Evolutionary conservation across 192 early-diverging fungal species (phyloP).

Genomic region (Powellomyces hirtus): DNA sequence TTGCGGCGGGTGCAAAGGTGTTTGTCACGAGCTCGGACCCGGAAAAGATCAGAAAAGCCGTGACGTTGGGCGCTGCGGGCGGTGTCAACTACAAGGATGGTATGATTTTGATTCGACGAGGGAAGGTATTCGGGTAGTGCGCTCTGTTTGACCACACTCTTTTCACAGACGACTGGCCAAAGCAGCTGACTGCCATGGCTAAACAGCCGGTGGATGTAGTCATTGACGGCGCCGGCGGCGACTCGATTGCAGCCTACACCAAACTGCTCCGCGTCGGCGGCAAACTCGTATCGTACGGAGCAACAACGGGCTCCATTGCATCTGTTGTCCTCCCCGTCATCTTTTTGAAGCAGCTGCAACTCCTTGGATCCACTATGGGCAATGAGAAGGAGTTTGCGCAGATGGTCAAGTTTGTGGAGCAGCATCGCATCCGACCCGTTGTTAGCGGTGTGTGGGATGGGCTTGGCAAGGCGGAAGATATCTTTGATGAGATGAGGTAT

Average conservation of each 20-base stretch:
- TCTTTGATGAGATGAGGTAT: slow-evolving; percentile 32
- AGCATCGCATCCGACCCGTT: slow-evolving; percentile 57
- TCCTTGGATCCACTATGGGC: slow-evolving; percentile 67
- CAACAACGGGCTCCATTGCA: slow-evolving; percentile 47
- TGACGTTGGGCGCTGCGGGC: slow-evolving; percentile 61
- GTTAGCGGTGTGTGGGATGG: slow-evolving; percentile 21
- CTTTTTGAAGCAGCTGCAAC: slow-evolving; percentile 62
- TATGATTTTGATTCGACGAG: too few relatives aligned
- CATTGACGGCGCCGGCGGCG: slow-evolving; percentile 69
- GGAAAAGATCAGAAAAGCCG: slow-evolving; percentile 61
- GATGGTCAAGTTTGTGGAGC: slow-evolving; percentile 59
- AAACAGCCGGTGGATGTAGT: slow-evolving; percentile 43
- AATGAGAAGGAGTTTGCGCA: slow-evolving; percentile 57
- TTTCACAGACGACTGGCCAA: slow-evolving; percentile 36
- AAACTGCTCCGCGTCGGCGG: slow-evolving; percentile 30
- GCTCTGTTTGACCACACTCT: slow-evolving; percentile 1
- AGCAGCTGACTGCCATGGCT: slow-evolving; percentile 38
- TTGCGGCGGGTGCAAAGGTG: slow-evolving; percentile 66
- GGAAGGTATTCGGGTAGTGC: too few relatives aligned
- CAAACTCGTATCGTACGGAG: slow-evolving; percentile 59
- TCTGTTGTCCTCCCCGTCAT: slow-evolving; percentile 46
- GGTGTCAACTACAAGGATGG: slow-evolving; percentile 69
- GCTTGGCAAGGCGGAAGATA: slow-evolving; percentile 14
- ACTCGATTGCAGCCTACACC: slow-evolving; percentile 36
- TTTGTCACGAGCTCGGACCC: slow-evolving; percentile 66